Evolutionary conservation across 2,329 filamentous ascomycete genomes (phyloP), one percentile per base, ranked within the genome.

Genomic region (Nemania sp.): DNA sequence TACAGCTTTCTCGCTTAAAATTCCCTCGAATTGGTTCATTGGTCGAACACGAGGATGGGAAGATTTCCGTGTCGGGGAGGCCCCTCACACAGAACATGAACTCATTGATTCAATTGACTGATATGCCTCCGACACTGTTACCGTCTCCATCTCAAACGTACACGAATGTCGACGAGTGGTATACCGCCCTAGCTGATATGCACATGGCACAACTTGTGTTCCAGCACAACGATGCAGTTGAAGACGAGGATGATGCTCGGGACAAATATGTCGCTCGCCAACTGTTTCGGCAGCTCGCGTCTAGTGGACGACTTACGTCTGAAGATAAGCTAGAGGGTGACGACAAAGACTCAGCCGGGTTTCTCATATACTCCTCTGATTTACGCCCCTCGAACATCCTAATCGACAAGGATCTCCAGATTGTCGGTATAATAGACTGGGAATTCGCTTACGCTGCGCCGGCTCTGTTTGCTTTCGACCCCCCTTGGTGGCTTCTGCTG

Each of bases 21-120:
- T 73, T 78, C 19, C 31, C 66, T 15, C 61, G 61, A 17, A 76
- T 79, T n/a, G 75, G 74, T 6, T 72, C 68, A 15, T 61, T 78
- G 0, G 44, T 57, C 26, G 58, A 73, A 45, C 36, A 56, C 0
- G 53, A 61, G 3, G 49, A 64, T 17, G 61, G 64, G 6, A 58
- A 22, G 2, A 70, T 66, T 61, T 61, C 57, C 37, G 67, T 73
- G 3, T 56, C 39, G 6, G 59, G 62, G 22, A 64, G 72, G n/a
- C 74, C 74, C 2, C 50, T 78, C 3, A 73, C 71, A 2, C 64
- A 69, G 1, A 74, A 75, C 49, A 76, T 79, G 72, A 77, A 69
- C 47, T 68, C 75, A 15, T 64, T 74, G 52, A 34, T 72, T 30
- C 60, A 51, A 22, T 50, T 55, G 20, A 60, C 62, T 17, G 59